Conservation (phyloP, 768 basidiomycete genomes). For the Mycena crocata region DNA sequence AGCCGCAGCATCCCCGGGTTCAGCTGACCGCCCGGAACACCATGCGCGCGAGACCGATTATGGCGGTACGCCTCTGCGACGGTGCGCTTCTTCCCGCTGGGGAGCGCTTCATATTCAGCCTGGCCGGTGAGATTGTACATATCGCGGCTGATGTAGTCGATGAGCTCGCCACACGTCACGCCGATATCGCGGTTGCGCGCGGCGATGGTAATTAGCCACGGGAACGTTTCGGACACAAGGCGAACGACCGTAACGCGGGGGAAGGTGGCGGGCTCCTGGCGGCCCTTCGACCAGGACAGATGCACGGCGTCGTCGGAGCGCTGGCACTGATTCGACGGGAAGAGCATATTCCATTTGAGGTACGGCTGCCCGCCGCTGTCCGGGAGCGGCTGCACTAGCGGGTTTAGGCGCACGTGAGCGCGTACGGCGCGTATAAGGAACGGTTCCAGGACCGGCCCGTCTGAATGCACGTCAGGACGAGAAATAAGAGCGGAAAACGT, state of each 20-base stretch:
- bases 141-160: conserved; percentile 64
- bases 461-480: conserved; percentile 45
- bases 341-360: conserved; percentile 83
- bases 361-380: conserved; percentile 58
- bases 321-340: conserved; percentile 67
- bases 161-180: conserved; percentile 75
- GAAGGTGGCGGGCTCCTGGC: conserved; percentile 73
- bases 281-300: conserved; percentile 76
- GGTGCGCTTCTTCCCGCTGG: conserved; percentile 48
- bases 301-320: conserved; percentile 69
- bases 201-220: conserved; percentile 64
- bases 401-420: conserved; percentile 66
- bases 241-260: conserved; percentile 66
- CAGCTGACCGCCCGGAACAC: conserved; percentile 77
- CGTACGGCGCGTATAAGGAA: conserved; percentile 63
- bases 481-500: background rate
- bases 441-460: conserved; percentile 79
- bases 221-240: conserved; percentile 64
- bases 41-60: conserved; percentile 72
- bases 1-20: conserved; percentile 71
- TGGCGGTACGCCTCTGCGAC: conserved; percentile 67
- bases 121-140: conserved; percentile 63
- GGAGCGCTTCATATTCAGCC: conserved; percentile 62
- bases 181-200: conserved; percentile 61
- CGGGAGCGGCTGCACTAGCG: conserved; percentile 63